Base-by-base conservation (phyloP, 2,329 filamentous ascomycete species). In the Plectosphaerella cucumerina region DNA sequence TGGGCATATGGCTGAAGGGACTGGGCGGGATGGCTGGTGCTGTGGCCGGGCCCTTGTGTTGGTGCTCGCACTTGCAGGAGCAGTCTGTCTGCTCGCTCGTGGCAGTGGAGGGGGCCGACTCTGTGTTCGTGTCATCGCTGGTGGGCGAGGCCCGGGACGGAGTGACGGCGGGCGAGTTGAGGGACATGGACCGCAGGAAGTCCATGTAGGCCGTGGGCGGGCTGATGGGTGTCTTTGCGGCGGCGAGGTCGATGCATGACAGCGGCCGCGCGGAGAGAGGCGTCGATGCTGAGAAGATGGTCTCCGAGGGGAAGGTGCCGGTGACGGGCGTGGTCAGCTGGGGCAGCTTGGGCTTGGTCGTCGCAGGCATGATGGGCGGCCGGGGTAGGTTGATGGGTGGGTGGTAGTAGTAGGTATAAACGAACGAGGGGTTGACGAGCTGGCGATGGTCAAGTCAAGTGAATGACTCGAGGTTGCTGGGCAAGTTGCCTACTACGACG, bases 201-300 rank as follows among this genome's bases (percentile, higher is more conserved):
- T 97, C 91, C 59, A 90, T 87, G 66, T 97, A 97, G 52, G 93
- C 92, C 20, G 82, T 77, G 3, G 93, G 93, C 48, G 93, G 93
- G 48, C 89, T 95, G 67, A 97, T 96, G 46, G 92, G 92, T 5
- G 92, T 97, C 71, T 92, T 93, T 75, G 92, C 81, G 9, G 72
- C 68, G 18, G n/a, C 15, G 4, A 70, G 59, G 9, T 57, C 60
- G 56, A 70, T 70, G 56, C 64, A 67, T 41, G 63, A 59, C 52
- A 69, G 69, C 31, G 64, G 69, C 52, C 69, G 63, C 52, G 68
- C 75, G 54, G 66, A 84, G 63, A 88, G 77, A 46, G 89, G 89
- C 57, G 86, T 92, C 56, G 82, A 82, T 52, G 83, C 77, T 59
- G 84, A 85, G 53, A 78, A 76, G 58, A 78, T 76, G 6, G 51